These are phyloP conservation scores for Rhodotorula paludigena DNA, from an alignment of 768 basidiomycete genomes.

Conservation along the genomic window DNA sequence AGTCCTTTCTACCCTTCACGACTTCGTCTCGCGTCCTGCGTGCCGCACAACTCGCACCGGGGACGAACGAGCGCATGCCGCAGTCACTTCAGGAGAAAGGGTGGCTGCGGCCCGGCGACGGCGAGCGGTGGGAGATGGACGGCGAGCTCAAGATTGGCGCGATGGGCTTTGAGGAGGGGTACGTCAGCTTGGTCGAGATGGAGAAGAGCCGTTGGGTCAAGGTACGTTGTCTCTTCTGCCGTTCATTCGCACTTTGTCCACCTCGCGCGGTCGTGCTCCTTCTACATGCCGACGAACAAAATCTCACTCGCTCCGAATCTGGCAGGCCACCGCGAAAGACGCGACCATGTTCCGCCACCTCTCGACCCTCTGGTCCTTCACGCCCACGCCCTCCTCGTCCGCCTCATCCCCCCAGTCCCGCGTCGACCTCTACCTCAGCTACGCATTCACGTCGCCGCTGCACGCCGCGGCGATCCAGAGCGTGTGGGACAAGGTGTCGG, in stretches of 20 bases:
- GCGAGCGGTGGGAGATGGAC: conserved; percentile 53
- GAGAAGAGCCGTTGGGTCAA: conserved; percentile 70
- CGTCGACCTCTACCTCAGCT: conserved; percentile 76
- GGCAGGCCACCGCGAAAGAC: conserved; percentile 65
- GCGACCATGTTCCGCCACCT: conserved; percentile 70
- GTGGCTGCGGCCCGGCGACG: conserved; percentile 37
- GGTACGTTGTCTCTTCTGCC: conserved; percentile 52
- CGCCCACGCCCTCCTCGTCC: conserved; percentile 54
- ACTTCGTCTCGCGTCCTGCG: conserved; percentile 62
- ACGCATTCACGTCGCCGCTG: conserved; percentile 78
- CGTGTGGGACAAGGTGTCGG: conserved; percentile 81
- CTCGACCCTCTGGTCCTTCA: conserved; percentile 68
- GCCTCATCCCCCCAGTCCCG: conserved; percentile 57
- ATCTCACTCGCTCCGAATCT: too few relatives aligned
- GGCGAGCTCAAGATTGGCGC: conserved; percentile 87
- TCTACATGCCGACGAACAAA: too few relatives aligned
- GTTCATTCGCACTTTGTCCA: too few relatives aligned
- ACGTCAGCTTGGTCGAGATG: conserved; percentile 77
- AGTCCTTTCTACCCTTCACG: conserved; percentile 84
- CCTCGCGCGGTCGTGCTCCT: too few relatives aligned
- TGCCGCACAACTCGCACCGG: not conserved
- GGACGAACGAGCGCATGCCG: not conserved
- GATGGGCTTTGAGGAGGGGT: conserved; percentile 77
- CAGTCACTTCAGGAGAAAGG: conserved; percentile 1
- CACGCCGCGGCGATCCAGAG: conserved; percentile 75